Evolutionary conservation across 164 flowering plant genomes (phyloP).

Genomic region (Vitis rotundifolia): DNA sequence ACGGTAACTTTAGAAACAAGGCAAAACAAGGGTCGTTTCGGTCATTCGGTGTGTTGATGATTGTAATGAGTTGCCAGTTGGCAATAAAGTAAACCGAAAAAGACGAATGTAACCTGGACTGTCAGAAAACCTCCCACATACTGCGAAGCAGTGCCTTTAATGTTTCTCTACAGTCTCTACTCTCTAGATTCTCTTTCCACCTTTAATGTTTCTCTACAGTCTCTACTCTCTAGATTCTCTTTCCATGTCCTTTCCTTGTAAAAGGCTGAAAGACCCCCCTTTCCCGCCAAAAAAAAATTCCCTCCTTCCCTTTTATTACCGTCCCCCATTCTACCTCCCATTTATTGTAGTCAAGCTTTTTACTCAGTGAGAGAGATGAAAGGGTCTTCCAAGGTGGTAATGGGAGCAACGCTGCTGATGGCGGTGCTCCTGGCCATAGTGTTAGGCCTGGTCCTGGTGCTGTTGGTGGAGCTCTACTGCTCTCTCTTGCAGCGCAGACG

Average conservation of each 20-base stretch:
- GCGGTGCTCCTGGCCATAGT: constrained; percentile 61
- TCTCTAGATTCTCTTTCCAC: constrained; percentile 6
- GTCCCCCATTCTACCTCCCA: neutral
- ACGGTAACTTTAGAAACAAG: neutral
- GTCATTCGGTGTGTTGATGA: too few species aligned
- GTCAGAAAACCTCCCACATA: constrained; percentile 17
- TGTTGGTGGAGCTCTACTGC: constrained; percentile 89
- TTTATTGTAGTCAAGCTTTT: too few species aligned
- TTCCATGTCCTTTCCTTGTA: constrained; percentile 7
- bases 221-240: constrained; percentile 7
- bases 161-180: neutral
- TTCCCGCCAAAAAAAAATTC: constrained; percentile 46
- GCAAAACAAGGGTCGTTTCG: too few species aligned
- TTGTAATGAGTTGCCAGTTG: too few species aligned
- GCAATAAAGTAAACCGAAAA: neutral
- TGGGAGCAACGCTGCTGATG: constrained; percentile 72
- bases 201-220: neutral
- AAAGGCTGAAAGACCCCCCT: constrained; percentile 13
- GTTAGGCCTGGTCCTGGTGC: constrained; percentile 55
- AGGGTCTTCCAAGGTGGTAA: constrained; percentile 63
- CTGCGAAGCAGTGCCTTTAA: constrained; percentile 5
- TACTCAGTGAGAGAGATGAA: constrained; percentile 42
- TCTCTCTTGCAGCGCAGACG: constrained; percentile 63
- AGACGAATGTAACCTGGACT: constrained; percentile 24
- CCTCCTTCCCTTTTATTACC: constrained; percentile 4